These are phyloP conservation scores for Kwoniella bestiolae DNA, from an alignment of 768 basidiomycete species.

Conservation along the genomic window DNA sequence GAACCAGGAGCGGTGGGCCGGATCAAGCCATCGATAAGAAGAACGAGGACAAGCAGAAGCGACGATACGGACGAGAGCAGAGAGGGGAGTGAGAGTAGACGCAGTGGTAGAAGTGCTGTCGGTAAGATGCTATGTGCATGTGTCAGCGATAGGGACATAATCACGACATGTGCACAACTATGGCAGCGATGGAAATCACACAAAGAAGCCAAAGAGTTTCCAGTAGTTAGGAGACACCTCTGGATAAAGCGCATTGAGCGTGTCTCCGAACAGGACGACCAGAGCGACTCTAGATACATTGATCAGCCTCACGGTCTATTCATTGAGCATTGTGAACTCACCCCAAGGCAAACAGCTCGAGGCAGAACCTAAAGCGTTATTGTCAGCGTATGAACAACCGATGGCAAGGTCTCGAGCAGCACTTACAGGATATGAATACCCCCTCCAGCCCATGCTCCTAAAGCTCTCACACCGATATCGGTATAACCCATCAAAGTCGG, in stretches of 20 bases:
- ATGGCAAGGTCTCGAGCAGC: too few species aligned
- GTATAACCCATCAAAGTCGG: constrained; percentile 76
- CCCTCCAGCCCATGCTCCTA: constrained; percentile 72
- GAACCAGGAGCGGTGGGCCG: constrained; percentile 65
- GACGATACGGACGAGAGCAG: constrained; percentile 76
- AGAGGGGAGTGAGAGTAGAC: constrained; percentile 84
- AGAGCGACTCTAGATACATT: constrained; percentile 77
- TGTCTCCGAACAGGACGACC: constrained; percentile 88
- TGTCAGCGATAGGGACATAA: not conserved
- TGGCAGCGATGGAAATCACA: constrained; percentile 61
- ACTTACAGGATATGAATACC: constrained; percentile 52
- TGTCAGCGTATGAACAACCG: too few species aligned
- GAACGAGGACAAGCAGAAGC: constrained; percentile 71
- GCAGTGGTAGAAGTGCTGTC: constrained; percentile 81
- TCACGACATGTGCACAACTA: not conserved
- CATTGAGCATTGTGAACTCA: constrained; percentile 17
- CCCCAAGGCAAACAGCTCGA: constrained; percentile 83
- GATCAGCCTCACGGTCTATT: too few species aligned
- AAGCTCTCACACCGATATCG: constrained; percentile 87
- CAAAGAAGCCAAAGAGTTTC: constrained; percentile 71
- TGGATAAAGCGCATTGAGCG: constrained; percentile 74
- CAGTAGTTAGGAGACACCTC: constrained; percentile 69
- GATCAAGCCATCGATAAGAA: constrained; percentile 79
- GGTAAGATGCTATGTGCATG: constrained; percentile 80
- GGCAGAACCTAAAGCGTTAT: constrained; percentile 68